Evolutionary conservation across 176 grass and related monocot genomes (phyloP).

Genomic region (Hsuehochloa calcarea): DNA sequence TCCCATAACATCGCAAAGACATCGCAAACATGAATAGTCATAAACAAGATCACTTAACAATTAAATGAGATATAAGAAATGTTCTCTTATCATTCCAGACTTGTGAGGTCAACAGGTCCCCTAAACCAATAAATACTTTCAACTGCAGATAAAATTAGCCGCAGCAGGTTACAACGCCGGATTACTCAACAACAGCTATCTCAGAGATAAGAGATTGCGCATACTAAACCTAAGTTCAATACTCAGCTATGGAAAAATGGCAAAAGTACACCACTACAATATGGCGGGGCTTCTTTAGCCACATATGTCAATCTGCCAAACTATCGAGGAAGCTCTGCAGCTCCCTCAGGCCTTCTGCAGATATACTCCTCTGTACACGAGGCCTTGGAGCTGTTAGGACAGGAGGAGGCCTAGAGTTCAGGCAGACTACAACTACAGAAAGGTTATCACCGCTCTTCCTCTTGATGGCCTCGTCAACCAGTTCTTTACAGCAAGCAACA

Average conservation of each 20-base stretch:
- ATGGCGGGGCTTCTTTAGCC: neutral
- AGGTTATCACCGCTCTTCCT: constrained; percentile 82
- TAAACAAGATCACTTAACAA: neutral
- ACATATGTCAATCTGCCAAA: constrained; percentile 50
- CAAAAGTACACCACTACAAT: constrained; percentile 37
- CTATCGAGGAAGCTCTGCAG: constrained; percentile 88
- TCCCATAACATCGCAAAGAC: neutral
- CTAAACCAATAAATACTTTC: constrained; percentile 27
- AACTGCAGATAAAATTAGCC: constrained; percentile 56
- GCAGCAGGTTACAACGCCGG: constrained; percentile 59
- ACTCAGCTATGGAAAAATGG: constrained; percentile 33
- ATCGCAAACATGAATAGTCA: neutral
- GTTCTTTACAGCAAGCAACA: constrained; percentile 67
- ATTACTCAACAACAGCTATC: constrained; percentile 59
- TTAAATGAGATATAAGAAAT: neutral
- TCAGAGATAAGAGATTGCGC: constrained; percentile 38
- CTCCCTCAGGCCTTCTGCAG: constrained; percentile 79
- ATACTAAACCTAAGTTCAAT: constrained; percentile 46
- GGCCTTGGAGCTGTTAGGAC: constrained; percentile 58
- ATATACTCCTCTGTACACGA: constrained; percentile 92
- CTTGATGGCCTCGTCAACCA: constrained; percentile 85
- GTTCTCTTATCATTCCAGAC: constrained; percentile 10
- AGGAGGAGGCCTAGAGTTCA: constrained; percentile 68
- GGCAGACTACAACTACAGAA: constrained; percentile 77
- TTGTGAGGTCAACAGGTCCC: neutral